Evolutionary conservation across 192 early-diverging fungal genomes (phyloP).

Genomic region (Rhizophagus clarus): DNA sequence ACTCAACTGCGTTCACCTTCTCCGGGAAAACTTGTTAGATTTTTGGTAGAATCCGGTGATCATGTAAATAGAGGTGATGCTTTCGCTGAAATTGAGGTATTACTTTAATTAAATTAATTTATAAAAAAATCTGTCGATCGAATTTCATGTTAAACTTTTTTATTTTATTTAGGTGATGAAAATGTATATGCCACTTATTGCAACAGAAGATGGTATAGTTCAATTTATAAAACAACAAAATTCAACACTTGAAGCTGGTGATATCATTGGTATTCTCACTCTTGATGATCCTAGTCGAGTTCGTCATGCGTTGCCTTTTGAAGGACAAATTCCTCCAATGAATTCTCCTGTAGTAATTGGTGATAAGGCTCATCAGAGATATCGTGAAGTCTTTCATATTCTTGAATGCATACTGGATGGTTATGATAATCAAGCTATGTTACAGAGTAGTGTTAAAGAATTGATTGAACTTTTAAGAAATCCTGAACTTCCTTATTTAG

Average conservation of each 20-base stretch:
- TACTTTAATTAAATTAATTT: not conserved
- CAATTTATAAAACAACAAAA: slow-evolving; percentile 89
- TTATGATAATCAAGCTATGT: slow-evolving; percentile 79
- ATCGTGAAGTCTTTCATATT: slow-evolving; percentile 58
- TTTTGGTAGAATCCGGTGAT: slow-evolving; percentile 89
- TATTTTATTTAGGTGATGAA: slow-evolving; percentile 81
- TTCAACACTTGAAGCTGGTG: slow-evolving; percentile 81
- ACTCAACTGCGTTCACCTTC: slow-evolving; percentile 95
- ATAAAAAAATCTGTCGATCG: not conserved
- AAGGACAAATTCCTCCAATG: slow-evolving; percentile 67
- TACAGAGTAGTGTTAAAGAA: slow-evolving; percentile 70
- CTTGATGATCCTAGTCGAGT: slow-evolving; percentile 94
- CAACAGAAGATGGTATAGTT: slow-evolving; percentile 87
- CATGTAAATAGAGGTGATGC: slow-evolving; percentile 89
- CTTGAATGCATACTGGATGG: slow-evolving; percentile 83
- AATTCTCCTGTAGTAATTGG: slow-evolving; percentile 83
- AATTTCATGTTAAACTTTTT: not conserved
- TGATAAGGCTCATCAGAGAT: slow-evolving; percentile 88
- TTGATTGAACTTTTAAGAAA: slow-evolving; percentile 74
- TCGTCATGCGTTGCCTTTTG: slow-evolving; percentile 84
- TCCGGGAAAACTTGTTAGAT: slow-evolving; percentile 95
- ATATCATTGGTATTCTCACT: slow-evolving; percentile 90
- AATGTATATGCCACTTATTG: slow-evolving; percentile 99
- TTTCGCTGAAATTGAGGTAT: slow-evolving; percentile 96
- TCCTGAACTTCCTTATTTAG: slow-evolving; percentile 82